Evolutionary conservation across 306 rosid genomes (phyloP), one percentile per base, ranked within the genome.

Genomic region (Trifolium subterraneum): DNA sequence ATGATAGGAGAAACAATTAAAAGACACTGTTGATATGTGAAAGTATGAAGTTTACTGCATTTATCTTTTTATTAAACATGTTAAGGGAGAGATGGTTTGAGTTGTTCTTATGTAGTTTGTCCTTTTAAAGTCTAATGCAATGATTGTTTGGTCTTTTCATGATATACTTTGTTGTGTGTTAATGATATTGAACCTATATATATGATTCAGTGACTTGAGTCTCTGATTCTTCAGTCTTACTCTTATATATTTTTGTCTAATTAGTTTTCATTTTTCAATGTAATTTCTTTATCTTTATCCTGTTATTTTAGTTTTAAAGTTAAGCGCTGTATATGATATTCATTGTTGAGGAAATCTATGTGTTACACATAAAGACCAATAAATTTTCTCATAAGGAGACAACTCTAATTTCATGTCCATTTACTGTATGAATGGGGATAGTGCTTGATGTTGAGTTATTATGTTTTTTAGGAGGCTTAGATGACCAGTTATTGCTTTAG

Each of bases 41-140:
- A 11, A 27, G 35, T 38, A 61, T 63, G 14, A 22, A 55, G 61
- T 23, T 39, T 25, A 36, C 41, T 61, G 15, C 27, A 20, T 48
- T 78, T 15, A 55, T 56, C 7, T 60, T 58, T 35, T 19, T 12
- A 36, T 54, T 74, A 45, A 45, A 68, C 29, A 50, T 80, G 39
- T 58, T 14, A 56, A 12, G 11, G 20, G 73, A 45, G 33, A 22
- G 55, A 47, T 66, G 5, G 8, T 4, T 2, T 18, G 44, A 4
- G 11, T 66, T 42, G 10, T 55, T 63, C 52, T 20, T 51, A 6
- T 78, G 23, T 27, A 8, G 64, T 33, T 48, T 77, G 12, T 55
- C 6, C 25, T 27, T 71, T 52, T 13, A 7, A 72, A 52, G 33
- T 47, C 33, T n/a, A 45, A 33, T 47, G 65, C 12, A 38, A 13